phyloP scores from a whole-genome alignment of 352 stramenopile genomes.

The Phytophthora europaea region DNA sequence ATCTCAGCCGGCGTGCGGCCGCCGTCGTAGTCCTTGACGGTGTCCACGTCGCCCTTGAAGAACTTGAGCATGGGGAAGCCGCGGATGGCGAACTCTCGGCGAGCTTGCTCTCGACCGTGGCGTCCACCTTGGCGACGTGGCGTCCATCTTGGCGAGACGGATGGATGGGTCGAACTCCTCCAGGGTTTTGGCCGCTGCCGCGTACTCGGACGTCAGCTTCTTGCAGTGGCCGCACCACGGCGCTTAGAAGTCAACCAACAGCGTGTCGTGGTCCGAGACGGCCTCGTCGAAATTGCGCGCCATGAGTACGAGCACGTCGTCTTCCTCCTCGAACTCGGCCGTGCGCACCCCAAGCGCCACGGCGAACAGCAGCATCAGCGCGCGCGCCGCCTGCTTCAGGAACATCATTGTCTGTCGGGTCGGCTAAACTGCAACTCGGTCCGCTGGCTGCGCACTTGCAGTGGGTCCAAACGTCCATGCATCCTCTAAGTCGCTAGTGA shows the following conservation, averaged over 20 bases:
- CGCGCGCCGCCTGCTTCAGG: too few relatives aligned
- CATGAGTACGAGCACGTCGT: too few relatives aligned
- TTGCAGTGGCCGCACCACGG: constrained; percentile 97
- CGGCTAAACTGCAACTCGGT: too few relatives aligned
- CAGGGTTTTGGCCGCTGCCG: constrained; percentile 85
- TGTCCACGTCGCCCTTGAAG: constrained; percentile 88
- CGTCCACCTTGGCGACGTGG: constrained; percentile 92
- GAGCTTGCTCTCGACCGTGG: constrained; percentile 83
- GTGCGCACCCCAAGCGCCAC: too few relatives aligned
- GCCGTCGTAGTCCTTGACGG: constrained; percentile 90
- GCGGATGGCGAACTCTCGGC: constrained; percentile 82
- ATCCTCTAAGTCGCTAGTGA: too few relatives aligned
- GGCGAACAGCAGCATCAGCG: too few relatives aligned
- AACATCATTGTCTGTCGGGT: too few relatives aligned
- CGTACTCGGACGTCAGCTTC: constrained; percentile 92
- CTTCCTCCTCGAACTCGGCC: too few relatives aligned
- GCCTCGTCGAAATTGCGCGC: too few relatives aligned
- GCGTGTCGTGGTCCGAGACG: too few relatives aligned
- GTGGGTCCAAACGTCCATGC: too few relatives aligned
- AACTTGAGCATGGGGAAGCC: constrained; percentile 95
- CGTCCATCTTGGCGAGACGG: constrained; percentile 41
- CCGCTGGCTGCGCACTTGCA: too few relatives aligned
- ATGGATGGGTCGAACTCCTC: constrained; percentile 80
- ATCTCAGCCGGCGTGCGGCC: constrained; percentile 90
- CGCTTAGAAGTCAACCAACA: constrained; percentile 81